Conservation (phyloP, 2,329 filamentous ascomycete genomes). For the Aspergillus chevalieri region DNA sequence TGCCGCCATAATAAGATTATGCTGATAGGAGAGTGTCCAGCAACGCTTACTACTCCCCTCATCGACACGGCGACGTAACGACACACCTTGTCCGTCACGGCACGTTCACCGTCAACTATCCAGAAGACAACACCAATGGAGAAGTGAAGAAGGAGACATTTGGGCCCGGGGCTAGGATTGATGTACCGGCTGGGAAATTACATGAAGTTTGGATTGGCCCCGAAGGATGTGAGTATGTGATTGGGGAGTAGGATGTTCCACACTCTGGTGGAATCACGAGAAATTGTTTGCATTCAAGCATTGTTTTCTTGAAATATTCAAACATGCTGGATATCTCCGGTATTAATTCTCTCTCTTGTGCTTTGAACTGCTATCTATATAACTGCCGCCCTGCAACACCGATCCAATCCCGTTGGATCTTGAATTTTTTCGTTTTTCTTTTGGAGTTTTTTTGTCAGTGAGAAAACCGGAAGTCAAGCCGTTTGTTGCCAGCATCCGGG, state of each 20-base stretch:
- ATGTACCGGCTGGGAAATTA: conserved; percentile 50
- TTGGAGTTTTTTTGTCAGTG: conserved; percentile 16
- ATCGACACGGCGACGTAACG: conserved; percentile 50
- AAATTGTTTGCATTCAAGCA: background rate
- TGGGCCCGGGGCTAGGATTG: conserved; percentile 48
- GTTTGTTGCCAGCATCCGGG: conserved; percentile 38
- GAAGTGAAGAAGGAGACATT: conserved; percentile 48
- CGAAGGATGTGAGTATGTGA: conserved; percentile 56
- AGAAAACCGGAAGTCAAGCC: conserved; percentile 38
- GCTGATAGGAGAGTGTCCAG: conserved; percentile 25
- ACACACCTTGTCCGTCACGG: conserved; percentile 56
- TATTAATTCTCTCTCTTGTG: no score
- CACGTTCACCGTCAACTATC: conserved; percentile 53
- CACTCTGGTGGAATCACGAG: background rate
- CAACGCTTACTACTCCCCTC: conserved; percentile 55
- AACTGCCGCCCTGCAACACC: background rate
- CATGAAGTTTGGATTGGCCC: conserved; percentile 59
- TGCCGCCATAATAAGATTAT: background rate
- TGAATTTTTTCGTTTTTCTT: background rate
- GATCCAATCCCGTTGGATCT: conserved; percentile 4
- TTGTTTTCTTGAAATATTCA: background rate
- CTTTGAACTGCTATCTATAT: background rate
- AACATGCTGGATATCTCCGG: background rate
- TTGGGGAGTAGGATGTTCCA: conserved; percentile 43
- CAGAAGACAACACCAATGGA: conserved; percentile 40